Evolutionary conservation across 2,329 filamentous ascomycete species (phyloP).

Genomic region (Epichloe baconii): DNA sequence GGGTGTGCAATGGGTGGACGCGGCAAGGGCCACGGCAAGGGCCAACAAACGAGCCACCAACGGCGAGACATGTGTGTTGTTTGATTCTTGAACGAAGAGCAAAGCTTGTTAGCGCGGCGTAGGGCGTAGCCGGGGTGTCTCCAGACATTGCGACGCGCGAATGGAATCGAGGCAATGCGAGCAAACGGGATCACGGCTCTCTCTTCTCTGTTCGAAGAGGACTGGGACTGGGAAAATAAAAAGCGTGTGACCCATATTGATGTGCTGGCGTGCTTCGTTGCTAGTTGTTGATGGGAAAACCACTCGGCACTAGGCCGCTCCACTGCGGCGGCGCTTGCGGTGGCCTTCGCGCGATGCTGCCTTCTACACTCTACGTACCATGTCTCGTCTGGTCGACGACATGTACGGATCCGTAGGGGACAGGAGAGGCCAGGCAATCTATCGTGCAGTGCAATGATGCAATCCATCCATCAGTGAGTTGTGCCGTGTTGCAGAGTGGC

Average conservation of each 20-base stretch:
- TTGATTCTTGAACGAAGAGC: conserved; percentile 23
- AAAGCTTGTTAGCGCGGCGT: conserved; percentile 33
- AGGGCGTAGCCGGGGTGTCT: conserved; percentile 36
- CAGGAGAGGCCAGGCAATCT: no score
- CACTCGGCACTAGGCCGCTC: conserved; percentile 49
- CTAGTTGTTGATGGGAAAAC: conserved; percentile 65
- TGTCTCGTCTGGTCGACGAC: no score
- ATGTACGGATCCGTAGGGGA: no score
- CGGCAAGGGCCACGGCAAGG: neutral
- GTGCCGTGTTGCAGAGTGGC: neutral
- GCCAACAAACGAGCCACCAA: conserved; percentile 28
- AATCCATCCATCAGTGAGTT: neutral
- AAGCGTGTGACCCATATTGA: conserved; percentile 58
- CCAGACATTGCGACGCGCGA: conserved; percentile 23
- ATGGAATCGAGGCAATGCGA: conserved; percentile 35
- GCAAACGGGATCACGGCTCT: no score
- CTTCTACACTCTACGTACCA: no score
- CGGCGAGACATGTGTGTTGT: conserved; percentile 46
- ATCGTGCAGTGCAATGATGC: neutral
- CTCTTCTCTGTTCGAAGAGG: conserved; percentile 27
- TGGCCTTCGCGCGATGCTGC: conserved; percentile 1
- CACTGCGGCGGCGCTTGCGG: conserved; percentile 42
- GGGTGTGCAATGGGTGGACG: neutral
- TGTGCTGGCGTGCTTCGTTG: conserved; percentile 80
- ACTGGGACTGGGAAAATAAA: neutral